Percentiles rank a stretch among this genome's conserved stretches.
Evolutionary conservation across 768 basidiomycete species (phyloP).

Genomic region (Russula olivacea): DNA sequence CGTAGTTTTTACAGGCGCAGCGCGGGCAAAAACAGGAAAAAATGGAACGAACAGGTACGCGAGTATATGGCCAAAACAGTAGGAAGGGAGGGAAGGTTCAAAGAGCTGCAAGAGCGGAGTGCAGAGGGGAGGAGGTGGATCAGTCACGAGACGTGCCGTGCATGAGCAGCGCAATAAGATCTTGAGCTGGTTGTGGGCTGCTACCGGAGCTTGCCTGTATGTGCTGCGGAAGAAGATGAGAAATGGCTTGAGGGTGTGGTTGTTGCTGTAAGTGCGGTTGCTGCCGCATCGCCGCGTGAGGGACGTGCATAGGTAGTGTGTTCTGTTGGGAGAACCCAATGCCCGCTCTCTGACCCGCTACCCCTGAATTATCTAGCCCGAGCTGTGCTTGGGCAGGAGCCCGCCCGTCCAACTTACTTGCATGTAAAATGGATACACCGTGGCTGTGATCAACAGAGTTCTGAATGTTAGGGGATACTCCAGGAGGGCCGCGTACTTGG

Average conservation of each 20-base stretch:
- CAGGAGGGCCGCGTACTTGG: conserved; percentile 50
- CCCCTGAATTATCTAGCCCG: conserved; percentile 39
- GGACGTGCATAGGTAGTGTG: conserved; percentile 32
- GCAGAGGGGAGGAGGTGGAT: conserved; percentile 24
- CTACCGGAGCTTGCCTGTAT: conserved; percentile 47
- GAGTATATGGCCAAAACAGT: conserved; percentile 13
- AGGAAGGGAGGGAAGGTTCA: background rate
- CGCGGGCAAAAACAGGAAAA: background rate
- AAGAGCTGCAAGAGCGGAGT: conserved; percentile 2
- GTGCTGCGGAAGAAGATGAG: conserved; percentile 48
- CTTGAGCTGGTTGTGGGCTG: conserved; percentile 56
- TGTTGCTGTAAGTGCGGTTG: conserved; percentile 45
- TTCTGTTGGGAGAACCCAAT: conserved; percentile 49
- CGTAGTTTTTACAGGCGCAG: conserved; percentile 15
- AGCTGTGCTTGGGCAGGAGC: conserved; percentile 44
- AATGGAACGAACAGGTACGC: conserved; percentile 6
- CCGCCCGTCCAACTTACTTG: conserved; percentile 50
- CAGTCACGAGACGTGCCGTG: conserved; percentile 62
- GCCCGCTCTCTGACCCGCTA: conserved; percentile 43
- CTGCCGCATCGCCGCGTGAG: conserved; percentile 46
- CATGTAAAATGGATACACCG: conserved; percentile 49
- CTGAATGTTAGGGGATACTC: conserved; percentile 40
- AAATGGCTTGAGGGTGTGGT: conserved; percentile 53
- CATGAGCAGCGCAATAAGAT: conserved; percentile 82
- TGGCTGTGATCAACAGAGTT: conserved; percentile 42